A percentile compares a stretch with the other conserved stretches of the same genome.
phyloP scores from a whole-genome alignment of 257 asterid genomes.

The Lithospermum erythrorhizon region DNA sequence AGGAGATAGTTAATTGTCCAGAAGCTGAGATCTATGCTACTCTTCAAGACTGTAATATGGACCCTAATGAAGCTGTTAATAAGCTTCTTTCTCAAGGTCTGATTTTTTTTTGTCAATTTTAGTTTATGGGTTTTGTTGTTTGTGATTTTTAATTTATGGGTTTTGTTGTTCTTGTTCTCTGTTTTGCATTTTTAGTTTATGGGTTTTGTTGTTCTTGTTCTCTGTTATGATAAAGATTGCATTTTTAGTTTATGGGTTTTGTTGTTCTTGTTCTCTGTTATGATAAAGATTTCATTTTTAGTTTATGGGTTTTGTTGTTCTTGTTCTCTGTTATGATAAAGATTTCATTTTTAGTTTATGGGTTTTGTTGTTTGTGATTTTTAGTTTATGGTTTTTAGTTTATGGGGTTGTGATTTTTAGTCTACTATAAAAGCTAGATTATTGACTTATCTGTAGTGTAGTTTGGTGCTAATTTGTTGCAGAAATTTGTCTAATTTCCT shows the following conservation, averaged over 20 bases:
- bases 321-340: not conserved
- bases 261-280: not conserved
- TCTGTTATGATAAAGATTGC: not conserved
- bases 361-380: no score
- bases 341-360: no score
- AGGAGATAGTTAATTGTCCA: conserved; percentile 71
- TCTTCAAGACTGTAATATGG: conserved; percentile 91
- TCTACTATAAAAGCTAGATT: no score
- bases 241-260: not conserved
- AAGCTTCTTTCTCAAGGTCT: conserved; percentile 79
- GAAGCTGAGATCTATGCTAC: conserved; percentile 86
- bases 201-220: not conserved
- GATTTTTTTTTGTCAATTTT: no score
- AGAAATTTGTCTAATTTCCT: no score
- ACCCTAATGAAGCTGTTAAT: conserved; percentile 84
- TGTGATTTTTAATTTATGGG: not conserved
- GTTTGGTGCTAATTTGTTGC: not conserved
- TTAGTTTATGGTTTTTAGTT: no score
- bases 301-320: not conserved
- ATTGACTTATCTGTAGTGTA: not conserved
- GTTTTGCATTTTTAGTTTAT: not conserved
- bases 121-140: not conserved
- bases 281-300: no score
- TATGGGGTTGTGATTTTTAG: not conserved
- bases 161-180: not conserved